phyloP scores from a whole-genome alignment of 345 rosid species.

The Cardiospermum halicacabum region DNA sequence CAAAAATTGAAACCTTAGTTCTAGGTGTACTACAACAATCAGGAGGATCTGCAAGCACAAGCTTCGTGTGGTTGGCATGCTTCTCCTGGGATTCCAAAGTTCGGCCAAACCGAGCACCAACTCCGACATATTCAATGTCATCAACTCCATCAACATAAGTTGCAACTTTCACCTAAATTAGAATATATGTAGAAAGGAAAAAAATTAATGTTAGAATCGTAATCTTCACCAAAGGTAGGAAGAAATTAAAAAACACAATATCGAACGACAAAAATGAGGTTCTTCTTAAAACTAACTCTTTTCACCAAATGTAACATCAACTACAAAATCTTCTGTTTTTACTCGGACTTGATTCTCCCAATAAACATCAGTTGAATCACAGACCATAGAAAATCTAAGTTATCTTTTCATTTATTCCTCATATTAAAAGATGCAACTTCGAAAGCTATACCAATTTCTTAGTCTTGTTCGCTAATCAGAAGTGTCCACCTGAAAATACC shows the following conservation, averaged over 20 bases:
- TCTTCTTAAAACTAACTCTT: not conserved
- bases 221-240: not conserved
- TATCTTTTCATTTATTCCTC: no score
- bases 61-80: slow-evolving; percentile 52
- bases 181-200: not conserved
- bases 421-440: not conserved
- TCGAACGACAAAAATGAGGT: not conserved
- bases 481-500: not conserved
- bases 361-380: not conserved
- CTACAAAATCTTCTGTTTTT: not conserved
- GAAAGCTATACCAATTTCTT: no score
- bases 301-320: not conserved
- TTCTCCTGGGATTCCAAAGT: slow-evolving; percentile 84
- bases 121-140: slow-evolving; percentile 73
- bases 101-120: slow-evolving; percentile 87
- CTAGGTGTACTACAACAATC: slow-evolving; percentile 63
- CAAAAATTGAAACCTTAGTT: slow-evolving; percentile 44
- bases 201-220: not conserved
- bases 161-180: slow-evolving; percentile 76
- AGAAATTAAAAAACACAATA: not conserved
- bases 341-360: not conserved
- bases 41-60: slow-evolving; percentile 75
- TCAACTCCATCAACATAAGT: slow-evolving; percentile 58
- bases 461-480: no score
- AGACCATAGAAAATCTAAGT: not conserved